Evolutionary conservation across 306 rosid species (phyloP).

Genomic region (Prosopis cineraria): DNA sequence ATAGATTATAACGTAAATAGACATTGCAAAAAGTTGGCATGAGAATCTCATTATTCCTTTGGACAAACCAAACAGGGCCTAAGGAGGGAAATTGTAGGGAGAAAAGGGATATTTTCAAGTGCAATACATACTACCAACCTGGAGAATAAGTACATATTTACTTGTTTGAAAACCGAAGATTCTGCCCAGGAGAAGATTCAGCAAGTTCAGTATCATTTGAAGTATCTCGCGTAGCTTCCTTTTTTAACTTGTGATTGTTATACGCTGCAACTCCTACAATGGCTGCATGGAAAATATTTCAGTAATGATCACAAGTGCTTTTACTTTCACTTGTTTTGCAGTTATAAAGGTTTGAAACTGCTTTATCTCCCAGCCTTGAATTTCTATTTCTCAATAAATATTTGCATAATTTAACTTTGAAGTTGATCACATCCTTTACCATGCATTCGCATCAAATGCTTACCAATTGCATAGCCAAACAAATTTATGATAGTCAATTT

Average conservation of each 20-base stretch:
- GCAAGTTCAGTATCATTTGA: constrained; percentile 42
- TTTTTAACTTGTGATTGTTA: constrained; percentile 81
- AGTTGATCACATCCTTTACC: not conserved
- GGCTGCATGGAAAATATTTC: constrained; percentile 56
- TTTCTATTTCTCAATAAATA: not conserved
- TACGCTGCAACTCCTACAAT: constrained; percentile 97
- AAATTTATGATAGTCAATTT: constrained; percentile 89
- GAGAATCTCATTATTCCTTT: not conserved
- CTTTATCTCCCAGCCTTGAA: constrained; percentile 22
- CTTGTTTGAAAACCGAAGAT: constrained; percentile 50
- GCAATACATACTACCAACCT: constrained; percentile 44
- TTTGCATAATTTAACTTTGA: not conserved
- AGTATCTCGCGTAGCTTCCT: constrained; percentile 61
- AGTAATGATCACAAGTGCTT: constrained; percentile 18
- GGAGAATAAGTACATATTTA: constrained; percentile 48
- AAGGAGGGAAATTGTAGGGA: constrained; percentile 18
- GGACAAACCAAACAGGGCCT: not conserved
- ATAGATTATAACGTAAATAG: not conserved
- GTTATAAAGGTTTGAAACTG: constrained; percentile 15
- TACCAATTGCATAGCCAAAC: constrained; percentile 92
- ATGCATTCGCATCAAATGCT: constrained; percentile 35
- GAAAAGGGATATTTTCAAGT: not conserved
- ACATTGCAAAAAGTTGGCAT: not conserved
- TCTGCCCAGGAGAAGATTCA: constrained; percentile 47
- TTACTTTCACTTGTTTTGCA: constrained; percentile 1